Percentiles rank a stretch among this genome's conserved stretches.
phyloP scores from a whole-genome alignment of 805 yeast species.

The Yarrowia yakushimensis region DNA sequence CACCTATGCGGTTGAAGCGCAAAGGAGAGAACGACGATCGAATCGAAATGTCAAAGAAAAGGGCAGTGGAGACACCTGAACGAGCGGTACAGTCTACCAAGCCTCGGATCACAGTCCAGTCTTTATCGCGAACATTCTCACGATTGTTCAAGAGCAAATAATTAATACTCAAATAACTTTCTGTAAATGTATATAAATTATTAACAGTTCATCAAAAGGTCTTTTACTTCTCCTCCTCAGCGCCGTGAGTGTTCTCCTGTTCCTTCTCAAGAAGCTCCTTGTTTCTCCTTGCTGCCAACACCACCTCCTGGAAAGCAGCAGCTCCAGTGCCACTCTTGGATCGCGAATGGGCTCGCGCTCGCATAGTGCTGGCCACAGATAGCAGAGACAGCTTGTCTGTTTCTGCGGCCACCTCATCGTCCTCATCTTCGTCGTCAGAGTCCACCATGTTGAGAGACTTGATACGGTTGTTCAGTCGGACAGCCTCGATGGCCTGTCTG shows the following conservation, averaged over 20 bases:
- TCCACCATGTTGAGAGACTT: conserved; percentile 57
- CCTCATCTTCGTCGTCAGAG: conserved; percentile 51
- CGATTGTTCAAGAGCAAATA: too few species aligned
- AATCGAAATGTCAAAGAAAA: too few species aligned
- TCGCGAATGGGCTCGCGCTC: conserved; percentile 10
- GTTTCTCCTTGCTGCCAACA: conserved; percentile 61
- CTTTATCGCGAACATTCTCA: not conserved
- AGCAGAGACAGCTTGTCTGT: not conserved
- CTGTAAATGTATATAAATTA: not conserved
- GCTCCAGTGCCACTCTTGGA: conserved; percentile 23
- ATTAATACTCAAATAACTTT: too few species aligned
- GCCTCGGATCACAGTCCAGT: too few species aligned
- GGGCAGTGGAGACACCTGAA: too few species aligned
- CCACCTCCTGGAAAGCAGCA: conserved; percentile 58
- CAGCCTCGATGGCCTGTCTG: conserved; percentile 80
- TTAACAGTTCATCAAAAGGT: not conserved
- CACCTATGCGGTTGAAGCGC: too few species aligned
- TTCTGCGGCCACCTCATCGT: conserved; percentile 35
- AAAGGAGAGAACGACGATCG: too few species aligned
- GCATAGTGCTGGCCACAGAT: conserved; percentile 10
- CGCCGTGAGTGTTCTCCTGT: not conserved
- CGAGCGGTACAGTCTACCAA: too few species aligned
- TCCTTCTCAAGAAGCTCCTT: conserved; percentile 42
- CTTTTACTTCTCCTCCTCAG: not conserved
- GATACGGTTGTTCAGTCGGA: conserved; percentile 75